Conservation (phyloP, 1,139 yeast species). For the Saccharomyces hybrid region DNA sequence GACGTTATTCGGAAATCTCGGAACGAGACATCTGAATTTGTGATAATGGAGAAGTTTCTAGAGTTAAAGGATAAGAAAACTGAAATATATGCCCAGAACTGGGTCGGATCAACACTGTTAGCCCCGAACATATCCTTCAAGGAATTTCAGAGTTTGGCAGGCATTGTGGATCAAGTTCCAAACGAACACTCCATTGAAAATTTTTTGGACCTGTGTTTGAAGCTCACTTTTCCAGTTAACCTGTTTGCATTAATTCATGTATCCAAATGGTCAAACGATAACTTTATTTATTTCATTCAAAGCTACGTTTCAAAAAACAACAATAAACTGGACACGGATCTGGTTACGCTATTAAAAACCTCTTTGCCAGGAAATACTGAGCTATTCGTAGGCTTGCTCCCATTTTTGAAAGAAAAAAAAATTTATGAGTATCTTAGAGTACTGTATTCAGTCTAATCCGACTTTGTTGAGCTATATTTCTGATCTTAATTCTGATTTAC, state of each 20-base stretch:
- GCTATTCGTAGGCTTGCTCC: not conserved
- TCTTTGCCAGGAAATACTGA: not conserved
- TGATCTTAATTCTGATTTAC: not conserved
- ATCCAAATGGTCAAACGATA: not conserved
- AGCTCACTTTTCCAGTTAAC: constrained; percentile 2
- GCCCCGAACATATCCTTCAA: constrained; percentile 14
- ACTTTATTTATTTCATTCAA: not conserved
- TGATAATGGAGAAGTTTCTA: constrained; percentile 15
- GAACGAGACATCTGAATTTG: constrained; percentile 14
- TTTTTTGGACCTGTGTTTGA: constrained; percentile 6
- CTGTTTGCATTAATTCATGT: not conserved
- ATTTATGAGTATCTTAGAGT: not conserved
- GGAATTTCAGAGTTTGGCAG: constrained; percentile 6
- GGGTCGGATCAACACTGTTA: constrained; percentile 23
- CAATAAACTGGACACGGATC: not conserved
- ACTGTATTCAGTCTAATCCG: not conserved
- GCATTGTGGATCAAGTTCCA: constrained; percentile 3
- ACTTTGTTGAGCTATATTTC: not conserved
- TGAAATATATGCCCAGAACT: constrained; percentile 17
- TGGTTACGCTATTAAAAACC: not conserved
- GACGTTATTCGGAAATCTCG: constrained; percentile 9
- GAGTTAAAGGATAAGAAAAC: constrained; percentile 9
- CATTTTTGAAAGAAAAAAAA: not conserved
- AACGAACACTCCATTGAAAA: constrained; percentile 2
- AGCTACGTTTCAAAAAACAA: not conserved